A percentile compares a stretch with the other conserved stretches of the same genome.
Evolutionary conservation across 2,329 filamentous ascomycete genomes (phyloP).

Genomic region (Fusarium sp.): DNA sequence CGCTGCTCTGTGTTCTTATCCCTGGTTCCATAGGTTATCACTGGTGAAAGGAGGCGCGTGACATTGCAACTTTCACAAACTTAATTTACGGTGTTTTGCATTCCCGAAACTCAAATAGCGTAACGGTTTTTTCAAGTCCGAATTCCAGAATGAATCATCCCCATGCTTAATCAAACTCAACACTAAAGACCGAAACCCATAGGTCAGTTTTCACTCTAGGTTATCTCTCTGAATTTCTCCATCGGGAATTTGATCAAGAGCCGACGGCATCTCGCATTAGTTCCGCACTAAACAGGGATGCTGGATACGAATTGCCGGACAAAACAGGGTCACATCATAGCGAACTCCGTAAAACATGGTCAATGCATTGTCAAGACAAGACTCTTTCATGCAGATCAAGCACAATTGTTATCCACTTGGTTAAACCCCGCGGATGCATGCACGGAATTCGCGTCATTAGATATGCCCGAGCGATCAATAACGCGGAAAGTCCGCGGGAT

Average conservation of each 20-base stretch:
- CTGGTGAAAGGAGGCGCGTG: too few species aligned
- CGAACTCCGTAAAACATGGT: not conserved
- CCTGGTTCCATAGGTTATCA: too few species aligned
- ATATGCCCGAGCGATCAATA: not conserved
- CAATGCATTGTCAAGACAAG: not conserved
- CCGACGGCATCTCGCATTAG: not conserved
- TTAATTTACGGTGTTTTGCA: not conserved
- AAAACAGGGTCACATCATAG: not conserved
- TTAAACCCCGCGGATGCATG: not conserved
- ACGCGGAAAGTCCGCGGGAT: not conserved
- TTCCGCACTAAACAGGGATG: not conserved
- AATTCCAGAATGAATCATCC: too few species aligned
- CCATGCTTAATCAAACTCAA: too few species aligned
- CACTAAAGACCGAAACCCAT: not conserved
- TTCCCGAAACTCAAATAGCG: not conserved
- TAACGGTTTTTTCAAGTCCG: too few species aligned
- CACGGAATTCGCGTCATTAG: not conserved
- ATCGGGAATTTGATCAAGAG: not conserved
- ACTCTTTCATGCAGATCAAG: not conserved
- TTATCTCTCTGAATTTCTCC: not conserved
- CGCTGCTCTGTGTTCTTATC: too few species aligned
- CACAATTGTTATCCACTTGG: not conserved
- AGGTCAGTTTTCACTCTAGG: fast-evolving
- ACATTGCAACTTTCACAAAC: fast-evolving
- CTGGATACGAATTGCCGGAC: not conserved